Evolutionary conservation across 257 asterid species (phyloP).

Genomic region (Mentha longifolia): DNA sequence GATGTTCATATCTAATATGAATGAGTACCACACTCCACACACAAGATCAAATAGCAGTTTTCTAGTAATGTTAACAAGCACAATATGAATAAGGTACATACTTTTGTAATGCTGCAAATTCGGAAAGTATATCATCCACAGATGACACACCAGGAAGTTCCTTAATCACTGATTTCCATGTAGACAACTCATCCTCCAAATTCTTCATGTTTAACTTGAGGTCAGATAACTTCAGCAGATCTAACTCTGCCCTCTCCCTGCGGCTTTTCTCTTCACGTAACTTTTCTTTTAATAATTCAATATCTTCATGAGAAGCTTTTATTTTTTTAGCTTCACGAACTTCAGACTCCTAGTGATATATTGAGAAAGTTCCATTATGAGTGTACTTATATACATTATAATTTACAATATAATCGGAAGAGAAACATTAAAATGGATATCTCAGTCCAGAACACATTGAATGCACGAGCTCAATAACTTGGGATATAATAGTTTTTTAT

Average conservation of each 20-base stretch:
- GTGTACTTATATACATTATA: background rate
- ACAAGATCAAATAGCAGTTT: constrained; percentile 27
- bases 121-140: constrained; percentile 74
- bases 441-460: constrained; percentile 14
- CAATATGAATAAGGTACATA: constrained; percentile 36
- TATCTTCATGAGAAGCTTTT: constrained; percentile 74
- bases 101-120: constrained; percentile 84
- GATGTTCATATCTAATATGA: background rate
- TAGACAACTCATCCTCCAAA: constrained; percentile 77
- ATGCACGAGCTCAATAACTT: constrained; percentile 22
- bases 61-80: constrained; percentile 20
- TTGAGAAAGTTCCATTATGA: constrained; percentile 34
- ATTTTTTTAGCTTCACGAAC: constrained; percentile 85
- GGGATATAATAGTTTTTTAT: constrained; percentile 15
- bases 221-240: constrained; percentile 64
- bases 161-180: constrained; percentile 76
- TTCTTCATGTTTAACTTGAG: constrained; percentile 53
- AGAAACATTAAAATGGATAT: constrained; percentile 18
- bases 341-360: constrained; percentile 78
- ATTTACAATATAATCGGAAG: constrained; percentile 5
- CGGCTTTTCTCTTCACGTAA: constrained; percentile 77
- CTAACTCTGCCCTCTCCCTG: constrained; percentile 86
- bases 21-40: background rate
- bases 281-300: constrained; percentile 81
- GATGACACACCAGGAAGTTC: constrained; percentile 87